phyloP scores from a whole-genome alignment of 1,284 basidiomycete species.

The Amylostereum areolatum region DNA sequence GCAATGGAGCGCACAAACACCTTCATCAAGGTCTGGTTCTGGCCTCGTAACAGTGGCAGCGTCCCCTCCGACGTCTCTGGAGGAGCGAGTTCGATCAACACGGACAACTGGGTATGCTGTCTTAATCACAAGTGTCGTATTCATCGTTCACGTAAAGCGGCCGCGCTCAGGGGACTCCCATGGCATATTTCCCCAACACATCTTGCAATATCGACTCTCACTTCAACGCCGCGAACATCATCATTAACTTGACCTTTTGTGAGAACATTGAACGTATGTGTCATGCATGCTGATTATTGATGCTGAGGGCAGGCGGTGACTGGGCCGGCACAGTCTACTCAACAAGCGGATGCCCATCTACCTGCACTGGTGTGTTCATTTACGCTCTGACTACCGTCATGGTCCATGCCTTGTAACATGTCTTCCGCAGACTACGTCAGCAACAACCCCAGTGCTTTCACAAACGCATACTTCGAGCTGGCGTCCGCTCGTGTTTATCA shows the following conservation, averaged over 20 bases:
- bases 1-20: conserved; percentile 40
- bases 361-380: conserved; percentile 38
- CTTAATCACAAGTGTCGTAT: background rate
- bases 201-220: conserved; percentile 42
- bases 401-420: no score
- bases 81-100: conserved; percentile 35
- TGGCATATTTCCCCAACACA: conserved; percentile 50
- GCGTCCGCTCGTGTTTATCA: conserved; percentile 21
- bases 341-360: conserved; percentile 41
- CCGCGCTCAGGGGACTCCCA: conserved; percentile 40
- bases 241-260: conserved; percentile 30
- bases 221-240: conserved; percentile 35
- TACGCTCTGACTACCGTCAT: no score
- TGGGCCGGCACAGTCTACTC: conserved; percentile 50
- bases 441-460: conserved; percentile 39
- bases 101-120: conserved; percentile 35
- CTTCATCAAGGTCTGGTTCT: conserved; percentile 57
- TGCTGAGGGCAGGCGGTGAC: conserved; percentile 38
- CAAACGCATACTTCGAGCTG: conserved; percentile 45
- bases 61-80: conserved; percentile 41
- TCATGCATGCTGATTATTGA: conserved; percentile 20
- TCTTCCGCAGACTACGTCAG: conserved; percentile 30
- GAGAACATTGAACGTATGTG: conserved; percentile 14
- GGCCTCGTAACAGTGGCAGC: conserved; percentile 35
- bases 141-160: background rate